Base-by-base conservation (phyloP, 2,329 filamentous ascomycete genomes). In the Thielaviopsis punctulata region DNA sequence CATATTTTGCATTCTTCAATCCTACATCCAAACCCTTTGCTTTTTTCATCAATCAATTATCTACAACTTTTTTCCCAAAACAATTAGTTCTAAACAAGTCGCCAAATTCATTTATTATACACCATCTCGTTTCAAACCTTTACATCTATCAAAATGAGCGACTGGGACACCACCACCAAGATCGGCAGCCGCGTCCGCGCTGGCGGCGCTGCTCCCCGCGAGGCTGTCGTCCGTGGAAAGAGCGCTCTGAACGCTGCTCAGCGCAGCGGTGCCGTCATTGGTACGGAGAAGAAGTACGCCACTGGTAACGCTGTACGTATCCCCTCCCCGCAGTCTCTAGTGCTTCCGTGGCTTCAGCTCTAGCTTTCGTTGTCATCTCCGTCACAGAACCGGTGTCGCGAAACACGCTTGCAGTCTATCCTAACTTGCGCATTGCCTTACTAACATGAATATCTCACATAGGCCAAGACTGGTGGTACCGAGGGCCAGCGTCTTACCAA, bases 401-500 rank as follows among this genome's bases (percentile, higher is more conserved):
- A 30, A 49, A 49, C 19, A 23, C 22, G 15, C 30, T n/a, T 48
- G n/a, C 15, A 10, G 2, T 18, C 9, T n/a, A 4, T 6, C 2
- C 7, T 13, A 33, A 12, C 25, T 44, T 52, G 15, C 19, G 24
- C 18, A 18, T 39, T 27, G n/a, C 51, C 51, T 76, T n/a, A 70
- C 64, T 23, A 18, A 36, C 18, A 23, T 27, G 12, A 19, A 19
- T 48, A 15, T 25, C 30, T 25, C 18, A 22, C 45, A 43, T 19
- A 55, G 53, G 49, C 53, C 53, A 52, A 55, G 53, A 18, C 48
- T 10, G 46, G 49, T 45, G 71, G 69, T 56, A 74, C 73, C 59
- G 90, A 96, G 70, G 92, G 92, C 61, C 92, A 98, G 72, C 89
- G 86, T 65, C 76, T 96, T 59, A 96, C 92, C 60, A 95, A 96